Base-by-base conservation (phyloP, 1,139 yeast genomes). In the Candida frijolesensis region DNA sequence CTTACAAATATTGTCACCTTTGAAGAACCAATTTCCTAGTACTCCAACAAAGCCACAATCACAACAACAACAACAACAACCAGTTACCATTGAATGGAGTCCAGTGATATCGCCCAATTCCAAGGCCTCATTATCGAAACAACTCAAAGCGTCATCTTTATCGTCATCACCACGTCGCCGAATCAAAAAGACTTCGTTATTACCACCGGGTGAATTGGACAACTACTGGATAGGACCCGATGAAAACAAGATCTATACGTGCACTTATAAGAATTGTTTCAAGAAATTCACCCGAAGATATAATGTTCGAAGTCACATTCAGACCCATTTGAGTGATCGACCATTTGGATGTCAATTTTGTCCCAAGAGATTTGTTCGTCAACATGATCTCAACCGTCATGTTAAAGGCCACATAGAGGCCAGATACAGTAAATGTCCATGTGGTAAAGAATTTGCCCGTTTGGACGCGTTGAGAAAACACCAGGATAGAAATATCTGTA, bases 251-350 rank as follows among this genome's bases (percentile, higher is more conserved):
- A 68, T 68, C 30, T 95, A 81, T 68, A 79, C 84, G 38, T 95
- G 99, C 67, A 77, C 82, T 52, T 94, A 78, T 67, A 83, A 88
- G 25, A 79, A 81, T 49, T 95, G 99, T 70, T 88, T 89, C 15
- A 91, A 95, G 67, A 74, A 80, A 51, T 94, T 95, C 69, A 85
- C 92, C 9, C 78, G 99, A 62, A 77, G 97, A 46, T 95, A 95
- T 70, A 95, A 95, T 64, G 91, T 90, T n/a, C 78, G 98, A 54
- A 90, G 97, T 0, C 99, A 95, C 66, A 92, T 95, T 51, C 99
- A 95, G 66, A 95, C 99, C 0, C 99, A 95, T 74, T 72, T 95
- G 48, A 86, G 95, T 65, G 99, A 95, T 67, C 76, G 98, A 51
- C 99, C 99, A 1, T 87, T 85, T 68, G 76, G 75, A 4, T 85